These are phyloP conservation scores for Oropetium thomaeum DNA, from an alignment of 176 grass and related monocot species.

Conservation along the genomic window DNA sequence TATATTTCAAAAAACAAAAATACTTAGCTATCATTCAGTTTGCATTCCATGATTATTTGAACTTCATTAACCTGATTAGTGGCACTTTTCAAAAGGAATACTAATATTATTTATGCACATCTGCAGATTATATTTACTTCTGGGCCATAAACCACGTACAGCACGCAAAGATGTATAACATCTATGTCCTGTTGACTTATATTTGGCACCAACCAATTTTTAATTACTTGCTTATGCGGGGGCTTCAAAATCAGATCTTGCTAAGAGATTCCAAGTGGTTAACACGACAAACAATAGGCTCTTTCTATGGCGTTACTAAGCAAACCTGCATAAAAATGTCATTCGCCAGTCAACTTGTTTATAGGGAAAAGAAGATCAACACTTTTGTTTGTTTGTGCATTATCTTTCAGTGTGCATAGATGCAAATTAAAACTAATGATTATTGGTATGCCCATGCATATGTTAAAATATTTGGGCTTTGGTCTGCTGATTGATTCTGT, in stretches of 20 bases:
- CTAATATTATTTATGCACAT: background rate
- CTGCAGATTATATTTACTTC: constrained; percentile 14
- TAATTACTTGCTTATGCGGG: background rate
- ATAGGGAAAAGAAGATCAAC: background rate
- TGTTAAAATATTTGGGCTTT: background rate
- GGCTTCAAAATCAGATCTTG: constrained; percentile 10
- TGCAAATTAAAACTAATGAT: background rate
- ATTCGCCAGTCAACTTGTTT: background rate
- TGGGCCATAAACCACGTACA: constrained; percentile 1
- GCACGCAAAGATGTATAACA: background rate
- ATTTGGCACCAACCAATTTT: background rate
- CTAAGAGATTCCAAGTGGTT: background rate
- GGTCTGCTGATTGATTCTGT: background rate
- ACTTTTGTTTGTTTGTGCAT: background rate
- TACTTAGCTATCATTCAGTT: too few relatives aligned
- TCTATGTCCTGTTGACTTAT: background rate
- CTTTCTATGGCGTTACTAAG: constrained; percentile 1
- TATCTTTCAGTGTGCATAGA: background rate
- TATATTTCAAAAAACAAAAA: too few relatives aligned
- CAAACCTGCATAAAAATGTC: background rate
- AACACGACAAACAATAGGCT: constrained; percentile 16
- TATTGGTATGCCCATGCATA: background rate
- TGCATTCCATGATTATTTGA: background rate
- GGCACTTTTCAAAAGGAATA: constrained; percentile 5
- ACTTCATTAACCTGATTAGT: background rate